Percentiles rank a stretch among this genome's conserved stretches.
Conservation (phyloP, 495 filamentous ascomycete genomes). For the Margaritispora aquatica region DNA sequence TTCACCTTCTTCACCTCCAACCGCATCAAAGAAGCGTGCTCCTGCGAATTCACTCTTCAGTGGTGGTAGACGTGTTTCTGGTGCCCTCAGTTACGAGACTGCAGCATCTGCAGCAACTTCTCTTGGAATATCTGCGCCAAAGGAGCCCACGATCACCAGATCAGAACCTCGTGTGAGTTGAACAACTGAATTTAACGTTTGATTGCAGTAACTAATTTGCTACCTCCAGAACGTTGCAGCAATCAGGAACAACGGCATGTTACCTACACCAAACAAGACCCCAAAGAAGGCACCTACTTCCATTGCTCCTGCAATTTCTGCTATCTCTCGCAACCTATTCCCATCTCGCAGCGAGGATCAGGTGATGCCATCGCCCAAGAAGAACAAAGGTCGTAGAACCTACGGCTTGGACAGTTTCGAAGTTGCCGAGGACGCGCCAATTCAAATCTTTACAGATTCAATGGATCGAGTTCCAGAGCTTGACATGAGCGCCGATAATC, state of each 20-base stretch:
- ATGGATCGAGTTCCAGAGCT: slow-evolving; percentile 75
- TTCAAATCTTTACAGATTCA: slow-evolving; percentile 86
- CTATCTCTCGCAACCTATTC: slow-evolving; percentile 74
- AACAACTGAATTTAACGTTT: background rate
- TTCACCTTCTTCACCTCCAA: slow-evolving; percentile 29
- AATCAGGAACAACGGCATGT: slow-evolving; percentile 39
- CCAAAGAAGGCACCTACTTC: slow-evolving; percentile 63
- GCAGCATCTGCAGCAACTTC: slow-evolving; percentile 30
- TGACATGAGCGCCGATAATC: slow-evolving; percentile 62
- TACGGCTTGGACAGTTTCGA: slow-evolving; percentile 60
- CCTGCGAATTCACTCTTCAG: slow-evolving; percentile 20
- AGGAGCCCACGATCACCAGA: slow-evolving; percentile 6
- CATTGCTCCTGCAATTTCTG: slow-evolving; percentile 46
- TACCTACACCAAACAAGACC: slow-evolving; percentile 89
- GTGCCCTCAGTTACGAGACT: slow-evolving; percentile 28
- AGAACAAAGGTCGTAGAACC: slow-evolving; percentile 38
- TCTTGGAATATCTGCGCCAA: slow-evolving; percentile 29
- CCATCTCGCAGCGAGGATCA: slow-evolving; percentile 44
- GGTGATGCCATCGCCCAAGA: slow-evolving; percentile 47
- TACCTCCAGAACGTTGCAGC: slow-evolving; percentile 1
- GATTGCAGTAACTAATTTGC: background rate
- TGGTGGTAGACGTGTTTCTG: slow-evolving; percentile 33
- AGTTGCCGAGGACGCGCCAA: slow-evolving; percentile 50
- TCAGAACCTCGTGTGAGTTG: background rate
- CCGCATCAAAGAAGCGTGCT: slow-evolving; percentile 47